Evolutionary conservation across 2,329 filamentous ascomycete genomes (phyloP), one percentile per base, ranked within the genome.

Genomic region (Colletotrichum sidae): DNA sequence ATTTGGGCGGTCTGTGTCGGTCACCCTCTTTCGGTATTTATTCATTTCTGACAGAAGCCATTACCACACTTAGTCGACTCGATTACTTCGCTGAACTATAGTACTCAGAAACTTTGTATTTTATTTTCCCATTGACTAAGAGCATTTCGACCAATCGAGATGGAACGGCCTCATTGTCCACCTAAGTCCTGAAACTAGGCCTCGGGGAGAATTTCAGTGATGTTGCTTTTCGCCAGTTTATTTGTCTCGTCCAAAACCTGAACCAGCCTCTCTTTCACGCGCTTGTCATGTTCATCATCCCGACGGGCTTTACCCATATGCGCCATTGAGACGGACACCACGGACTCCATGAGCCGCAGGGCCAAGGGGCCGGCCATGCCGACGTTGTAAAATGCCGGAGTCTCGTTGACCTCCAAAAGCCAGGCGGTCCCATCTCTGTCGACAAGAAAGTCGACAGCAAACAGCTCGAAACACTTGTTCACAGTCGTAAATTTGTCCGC

Each of bases 361-460:
- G 77, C 72, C 50, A 79, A 42, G n/a, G 73, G 70, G 0, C 76
- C 77, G 0, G 77, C 76, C 1, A 76, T 71, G 0, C 74, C 75
- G 0, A 75, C 69, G 17, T 79, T 61, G 47, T 79, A 79, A 45
- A 79, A 79, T 0, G 77, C 77, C 0, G 78, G 78, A 25, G 77
- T 77, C 68, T 79, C 76, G 15, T 79, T 79, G 1, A 75, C 76
- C 62, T 79, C 78, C 0, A 79, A 59, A 0, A 79, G 57, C 78
- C 78, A 79, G 0, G 71, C 74, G 0, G 57, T 71, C 0, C 76
- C 78, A 0, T 61, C 60, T 0, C 68, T 66, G 44, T 79, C 78
- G 7, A 79, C 55, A 15, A 79, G 65, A 33, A 77, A 79, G 49
- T 79, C 78, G 1, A 77, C 65, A 0, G 73, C 78, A 35, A 78